These are phyloP conservation scores for Dictyostelium capitatum DNA, from an alignment of 78 protist species.

Conservation along the genomic window DNA sequence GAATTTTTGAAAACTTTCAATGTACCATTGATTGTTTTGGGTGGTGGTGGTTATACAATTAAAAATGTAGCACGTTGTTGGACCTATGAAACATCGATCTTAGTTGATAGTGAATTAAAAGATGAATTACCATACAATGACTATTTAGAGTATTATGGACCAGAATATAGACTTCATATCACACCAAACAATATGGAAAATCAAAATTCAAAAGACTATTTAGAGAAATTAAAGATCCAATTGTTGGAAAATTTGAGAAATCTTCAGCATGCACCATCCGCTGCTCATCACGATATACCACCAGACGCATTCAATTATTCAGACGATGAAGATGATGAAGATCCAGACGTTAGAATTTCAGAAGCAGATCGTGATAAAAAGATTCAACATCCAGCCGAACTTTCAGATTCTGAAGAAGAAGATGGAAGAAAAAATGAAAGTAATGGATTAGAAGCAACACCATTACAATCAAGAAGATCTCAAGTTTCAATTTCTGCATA, in stretches of 20 bases:
- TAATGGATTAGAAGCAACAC: constrained; percentile 25
- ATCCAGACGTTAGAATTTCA: constrained; percentile 34
- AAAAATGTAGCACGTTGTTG: constrained; percentile 97
- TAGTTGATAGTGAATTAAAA: constrained; percentile 52
- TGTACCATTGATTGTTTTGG: constrained; percentile 95
- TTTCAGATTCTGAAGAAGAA: constrained; percentile 77
- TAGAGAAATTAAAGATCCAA: constrained; percentile 75
- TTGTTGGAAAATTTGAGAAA: constrained; percentile 55
- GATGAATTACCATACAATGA: constrained; percentile 96
- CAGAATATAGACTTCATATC: constrained; percentile 92
- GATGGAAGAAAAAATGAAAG: constrained; percentile 74
- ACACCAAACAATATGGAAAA: constrained; percentile 74
- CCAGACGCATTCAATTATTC: constrained; percentile 73
- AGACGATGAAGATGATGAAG: constrained; percentile 55
- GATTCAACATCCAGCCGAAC: constrained; percentile 29
- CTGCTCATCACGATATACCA: constrained; percentile 63
- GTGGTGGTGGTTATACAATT: constrained; percentile 98
- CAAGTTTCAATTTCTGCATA: constrained; percentile 51
- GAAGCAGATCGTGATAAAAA: constrained; percentile 54
- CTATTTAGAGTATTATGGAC: constrained; percentile 97
- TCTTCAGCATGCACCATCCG: constrained; percentile 73
- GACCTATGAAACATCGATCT: constrained; percentile 91
- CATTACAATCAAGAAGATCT: constrained; percentile 20
- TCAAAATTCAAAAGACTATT: constrained; percentile 69
- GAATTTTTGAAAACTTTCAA: constrained; percentile 79